phyloP scores from a whole-genome alignment of 2,329 filamentous ascomycete species.

The Sporothrix brunneoviolacea region DNA sequence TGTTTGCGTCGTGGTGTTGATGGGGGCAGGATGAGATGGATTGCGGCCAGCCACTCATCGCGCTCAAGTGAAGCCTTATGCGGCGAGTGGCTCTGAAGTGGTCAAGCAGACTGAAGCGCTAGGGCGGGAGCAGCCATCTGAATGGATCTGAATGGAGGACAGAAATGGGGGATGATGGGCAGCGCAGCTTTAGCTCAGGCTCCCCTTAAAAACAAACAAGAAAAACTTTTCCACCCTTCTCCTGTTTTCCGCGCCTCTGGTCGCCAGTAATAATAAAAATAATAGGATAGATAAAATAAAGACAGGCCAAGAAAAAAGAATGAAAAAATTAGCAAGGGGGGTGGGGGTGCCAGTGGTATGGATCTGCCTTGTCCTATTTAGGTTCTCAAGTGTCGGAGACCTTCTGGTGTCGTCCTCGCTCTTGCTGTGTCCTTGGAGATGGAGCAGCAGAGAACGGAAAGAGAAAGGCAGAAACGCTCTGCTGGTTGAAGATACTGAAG shows the following conservation, averaged over 20 bases:
- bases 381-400: not conserved
- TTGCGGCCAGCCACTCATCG: slow-evolving; percentile 32
- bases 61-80: slow-evolving; percentile 27
- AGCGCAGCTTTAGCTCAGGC: not conserved
- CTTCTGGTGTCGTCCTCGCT: no score
- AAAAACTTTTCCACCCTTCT: not conserved
- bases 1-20: slow-evolving; percentile 21
- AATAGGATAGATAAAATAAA: slow-evolving; percentile 4
- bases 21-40: slow-evolving; percentile 25
- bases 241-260: not conserved
- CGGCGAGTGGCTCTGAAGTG: slow-evolving; percentile 30
- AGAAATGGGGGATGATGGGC: not conserved
- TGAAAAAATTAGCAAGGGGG: slow-evolving; percentile 2
- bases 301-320: slow-evolving; percentile 1
- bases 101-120: slow-evolving; percentile 25
- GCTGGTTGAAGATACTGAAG: no score
- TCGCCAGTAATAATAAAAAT: not conserved
- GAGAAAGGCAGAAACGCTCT: no score
- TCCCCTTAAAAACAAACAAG: not conserved
- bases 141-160: not conserved
- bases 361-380: slow-evolving; percentile 11
- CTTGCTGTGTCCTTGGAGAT: no score
- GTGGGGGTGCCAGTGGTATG: slow-evolving; percentile 8
- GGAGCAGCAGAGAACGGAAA: no score
- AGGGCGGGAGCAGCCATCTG: slow-evolving; percentile 18